phyloP scores from a whole-genome alignment of 495 filamentous ascomycete species.

The Physcia stellaris region DNA sequence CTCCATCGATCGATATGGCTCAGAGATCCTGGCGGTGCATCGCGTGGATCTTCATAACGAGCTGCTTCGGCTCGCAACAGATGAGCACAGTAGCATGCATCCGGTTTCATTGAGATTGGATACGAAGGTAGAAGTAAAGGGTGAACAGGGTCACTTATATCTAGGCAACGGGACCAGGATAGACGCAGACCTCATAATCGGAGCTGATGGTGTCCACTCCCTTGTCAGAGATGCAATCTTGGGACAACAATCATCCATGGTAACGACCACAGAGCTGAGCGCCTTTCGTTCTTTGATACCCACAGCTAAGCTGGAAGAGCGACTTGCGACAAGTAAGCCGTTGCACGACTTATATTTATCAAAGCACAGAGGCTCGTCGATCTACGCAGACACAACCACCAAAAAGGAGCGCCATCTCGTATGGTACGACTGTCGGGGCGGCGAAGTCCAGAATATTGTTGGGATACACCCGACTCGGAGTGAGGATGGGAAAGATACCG shows the following conservation, averaged over 20 bases:
- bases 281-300: slow-evolving; percentile 29
- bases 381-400: slow-evolving; percentile 9
- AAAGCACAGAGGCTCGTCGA: slow-evolving; percentile 9
- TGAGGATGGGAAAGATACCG: not conserved
- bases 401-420: slow-evolving; percentile 16
- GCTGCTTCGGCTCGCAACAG: slow-evolving; percentile 23
- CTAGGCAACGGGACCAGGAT: too few relatives aligned
- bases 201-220: too few relatives aligned
- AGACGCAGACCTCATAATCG: too few relatives aligned
- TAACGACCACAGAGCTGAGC: too few relatives aligned
- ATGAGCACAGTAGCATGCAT: slow-evolving; percentile 15
- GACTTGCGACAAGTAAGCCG: too few relatives aligned
- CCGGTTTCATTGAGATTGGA: slow-evolving; percentile 6
- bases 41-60: slow-evolving; percentile 37
- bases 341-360: slow-evolving; percentile 4
- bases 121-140: slow-evolving; percentile 23
- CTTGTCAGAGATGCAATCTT: too few relatives aligned
- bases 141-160: too few relatives aligned
- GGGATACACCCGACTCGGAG: slow-evolving; percentile 20
- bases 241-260: too few relatives aligned
- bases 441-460: slow-evolving; percentile 32
- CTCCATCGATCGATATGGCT: slow-evolving; percentile 4
- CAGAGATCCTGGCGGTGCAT: slow-evolving; percentile 26
- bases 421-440: slow-evolving; percentile 23
- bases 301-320: slow-evolving; percentile 15